Percentiles rank a stretch among this genome's conserved stretches.
Evolutionary conservation across 345 rosid species (phyloP).

Genomic region (Acer campestre): DNA sequence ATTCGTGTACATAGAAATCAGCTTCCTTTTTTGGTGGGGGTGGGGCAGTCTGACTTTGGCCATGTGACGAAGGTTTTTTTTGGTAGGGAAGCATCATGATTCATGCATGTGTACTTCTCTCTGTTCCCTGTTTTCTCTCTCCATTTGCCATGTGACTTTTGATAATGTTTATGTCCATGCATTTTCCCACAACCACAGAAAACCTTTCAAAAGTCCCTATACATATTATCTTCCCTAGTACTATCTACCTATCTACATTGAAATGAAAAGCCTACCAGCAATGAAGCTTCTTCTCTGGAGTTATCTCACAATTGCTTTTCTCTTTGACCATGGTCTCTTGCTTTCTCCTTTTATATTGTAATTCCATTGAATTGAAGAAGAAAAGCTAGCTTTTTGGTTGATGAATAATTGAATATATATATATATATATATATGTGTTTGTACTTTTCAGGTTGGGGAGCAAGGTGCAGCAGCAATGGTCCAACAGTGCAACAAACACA

Average conservation of each 20-base stretch:
- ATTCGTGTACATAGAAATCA: background rate
- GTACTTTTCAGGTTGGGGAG: slow-evolving; percentile 25
- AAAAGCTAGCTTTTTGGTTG: background rate
- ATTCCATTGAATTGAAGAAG: background rate
- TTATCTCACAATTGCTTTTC: slow-evolving; percentile 22
- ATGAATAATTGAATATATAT: too few species aligned
- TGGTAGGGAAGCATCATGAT: background rate
- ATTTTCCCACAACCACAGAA: slow-evolving; percentile 11
- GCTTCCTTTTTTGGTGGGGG: background rate
- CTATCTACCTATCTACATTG: background rate
- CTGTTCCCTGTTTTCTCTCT: background rate
- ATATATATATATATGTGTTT: too few species aligned
- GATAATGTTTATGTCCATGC: background rate
- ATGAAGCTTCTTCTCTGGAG: slow-evolving; percentile 21
- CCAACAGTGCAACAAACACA: slow-evolving; percentile 32
- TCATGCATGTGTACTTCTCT: background rate
- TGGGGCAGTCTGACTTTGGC: background rate
- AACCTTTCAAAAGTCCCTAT: background rate
- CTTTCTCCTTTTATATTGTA: slow-evolving; percentile 9
- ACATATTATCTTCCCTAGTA: background rate
- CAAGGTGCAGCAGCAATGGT: slow-evolving; percentile 19
- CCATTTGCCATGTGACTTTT: slow-evolving; percentile 18
- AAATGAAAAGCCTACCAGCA: slow-evolving; percentile 10
- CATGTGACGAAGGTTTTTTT: slow-evolving; percentile 13
- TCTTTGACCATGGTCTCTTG: slow-evolving; percentile 18